Percentiles rank a stretch among this genome's conserved stretches.
Evolutionary conservation across 164 flowering plant species (phyloP).

Genomic region (Liriodendron chinense): DNA sequence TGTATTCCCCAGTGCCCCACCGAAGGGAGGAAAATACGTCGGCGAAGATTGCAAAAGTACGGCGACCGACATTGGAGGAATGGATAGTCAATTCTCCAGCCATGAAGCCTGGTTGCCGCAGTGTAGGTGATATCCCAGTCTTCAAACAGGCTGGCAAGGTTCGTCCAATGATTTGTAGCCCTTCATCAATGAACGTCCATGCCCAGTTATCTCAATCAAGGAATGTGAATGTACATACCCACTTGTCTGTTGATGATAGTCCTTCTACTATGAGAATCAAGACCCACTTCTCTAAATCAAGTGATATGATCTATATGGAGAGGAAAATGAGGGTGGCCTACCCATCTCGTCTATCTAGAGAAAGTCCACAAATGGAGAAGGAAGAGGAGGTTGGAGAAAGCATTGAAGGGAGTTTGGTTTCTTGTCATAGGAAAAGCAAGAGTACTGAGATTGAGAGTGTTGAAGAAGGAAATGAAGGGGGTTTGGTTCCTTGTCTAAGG

Average conservation of each 20-base stretch:
- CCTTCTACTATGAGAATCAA: not conserved
- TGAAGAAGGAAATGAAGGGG: conserved; percentile 6
- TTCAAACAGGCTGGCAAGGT: conserved; percentile 18
- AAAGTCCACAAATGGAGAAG: not conserved
- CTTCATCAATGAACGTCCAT: not conserved
- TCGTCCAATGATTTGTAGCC: not conserved
- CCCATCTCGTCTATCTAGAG: not conserved
- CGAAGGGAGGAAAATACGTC: conserved; percentile 2
- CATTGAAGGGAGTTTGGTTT: not conserved
- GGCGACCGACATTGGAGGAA: conserved; percentile 25
- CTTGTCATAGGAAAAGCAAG: not conserved
- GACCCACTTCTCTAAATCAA: not conserved
- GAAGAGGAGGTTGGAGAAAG: not conserved
- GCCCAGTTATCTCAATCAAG: not conserved
- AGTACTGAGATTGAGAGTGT: not conserved
- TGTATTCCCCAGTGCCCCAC: not conserved
- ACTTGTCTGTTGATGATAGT: not conserved
- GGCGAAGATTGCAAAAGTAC: not conserved
- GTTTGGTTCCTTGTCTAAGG: conserved; percentile 13
- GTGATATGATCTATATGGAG: conserved; percentile 16
- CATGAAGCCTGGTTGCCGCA: not conserved
- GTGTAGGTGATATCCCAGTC: conserved; percentile 20
- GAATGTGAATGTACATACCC: not conserved
- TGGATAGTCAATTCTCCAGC: conserved; percentile 31
- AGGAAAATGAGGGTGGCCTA: not conserved